Conservation (phyloP, 305 asterid genomes). For the Stenogyne calaminthoides region DNA sequence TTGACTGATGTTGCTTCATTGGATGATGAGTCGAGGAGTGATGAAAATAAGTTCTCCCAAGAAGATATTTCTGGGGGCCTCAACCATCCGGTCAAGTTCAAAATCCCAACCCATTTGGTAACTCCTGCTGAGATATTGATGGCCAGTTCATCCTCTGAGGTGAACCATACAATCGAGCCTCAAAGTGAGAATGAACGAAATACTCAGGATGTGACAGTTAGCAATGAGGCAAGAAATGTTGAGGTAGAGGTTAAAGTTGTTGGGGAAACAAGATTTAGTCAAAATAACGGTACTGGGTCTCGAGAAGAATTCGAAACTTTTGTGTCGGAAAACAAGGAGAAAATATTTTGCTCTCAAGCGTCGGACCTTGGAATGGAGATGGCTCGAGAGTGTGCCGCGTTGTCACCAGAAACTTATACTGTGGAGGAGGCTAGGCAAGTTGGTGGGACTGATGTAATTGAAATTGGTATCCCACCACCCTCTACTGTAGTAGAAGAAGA, state of each 20-base stretch:
- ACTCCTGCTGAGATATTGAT: slow-evolving; percentile 90
- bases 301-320: slow-evolving; percentile 54
- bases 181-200: slow-evolving; percentile 54
- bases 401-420: slow-evolving; percentile 57
- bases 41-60: slow-evolving; percentile 52
- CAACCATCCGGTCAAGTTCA: slow-evolving; percentile 62
- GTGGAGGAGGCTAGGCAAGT: slow-evolving; percentile 65
- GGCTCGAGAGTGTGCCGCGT: slow-evolving; percentile 66
- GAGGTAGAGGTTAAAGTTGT: slow-evolving; percentile 76
- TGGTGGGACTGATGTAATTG: slow-evolving; percentile 52
- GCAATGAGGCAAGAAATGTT: slow-evolving; percentile 49
- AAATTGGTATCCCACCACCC: slow-evolving; percentile 43
- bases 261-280: slow-evolving; percentile 61
- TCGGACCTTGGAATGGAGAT: slow-evolving; percentile 79
- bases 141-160: slow-evolving; percentile 72
- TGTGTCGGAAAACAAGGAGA: slow-evolving; percentile 69
- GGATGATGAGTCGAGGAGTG: slow-evolving; percentile 55
- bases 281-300: slow-evolving; percentile 50
- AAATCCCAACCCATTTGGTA: slow-evolving; percentile 93
- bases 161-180: slow-evolving; percentile 53
- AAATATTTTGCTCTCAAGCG: slow-evolving; percentile 77
- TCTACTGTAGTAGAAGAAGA: slow-evolving; percentile 49
- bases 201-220: slow-evolving; percentile 62
- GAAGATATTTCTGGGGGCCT: slow-evolving; percentile 57
- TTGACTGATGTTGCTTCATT: slow-evolving; percentile 61